phyloP scores from a whole-genome alignment of 805 yeast species.

The Suhomyces emberorum region DNA sequence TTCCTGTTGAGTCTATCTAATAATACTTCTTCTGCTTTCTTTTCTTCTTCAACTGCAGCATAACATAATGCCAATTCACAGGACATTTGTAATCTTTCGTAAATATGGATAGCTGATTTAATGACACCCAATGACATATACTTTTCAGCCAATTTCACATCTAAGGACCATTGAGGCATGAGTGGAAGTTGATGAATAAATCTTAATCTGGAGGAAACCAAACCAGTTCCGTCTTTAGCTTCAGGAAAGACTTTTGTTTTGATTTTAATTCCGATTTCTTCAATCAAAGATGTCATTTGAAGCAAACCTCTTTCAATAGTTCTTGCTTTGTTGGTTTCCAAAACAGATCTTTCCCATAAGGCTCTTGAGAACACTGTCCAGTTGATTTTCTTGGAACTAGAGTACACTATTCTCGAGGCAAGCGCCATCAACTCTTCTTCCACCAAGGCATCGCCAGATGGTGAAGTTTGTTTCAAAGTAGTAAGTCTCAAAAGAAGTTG shows the following conservation, averaged over 20 bases:
- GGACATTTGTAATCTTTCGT: slow-evolving; percentile 70
- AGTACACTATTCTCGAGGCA: slow-evolving; percentile 65
- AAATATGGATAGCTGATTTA: slow-evolving; percentile 85
- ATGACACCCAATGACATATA: slow-evolving; percentile 81
- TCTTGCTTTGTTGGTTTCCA: slow-evolving; percentile 76
- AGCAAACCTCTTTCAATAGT: slow-evolving; percentile 92
- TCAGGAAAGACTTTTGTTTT: slow-evolving; percentile 52
- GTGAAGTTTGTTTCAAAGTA: slow-evolving; percentile 64
- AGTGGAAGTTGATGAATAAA: slow-evolving; percentile 74
- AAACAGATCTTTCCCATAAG: slow-evolving; percentile 82
- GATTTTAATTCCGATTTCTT: slow-evolving; percentile 74
- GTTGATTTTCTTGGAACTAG: slow-evolving; percentile 46
- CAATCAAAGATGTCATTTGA: slow-evolving; percentile 89
- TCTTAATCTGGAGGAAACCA: slow-evolving; percentile 53
- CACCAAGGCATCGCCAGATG: slow-evolving; percentile 64
- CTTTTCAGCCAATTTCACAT: slow-evolving; percentile 77
- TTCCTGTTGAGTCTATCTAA: slow-evolving; percentile 47
- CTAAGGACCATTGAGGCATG: slow-evolving; percentile 83
- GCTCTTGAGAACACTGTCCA: slow-evolving; percentile 81
- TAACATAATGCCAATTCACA: slow-evolving; percentile 88
- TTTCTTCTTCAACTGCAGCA: slow-evolving; percentile 77
- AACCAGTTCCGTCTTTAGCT: slow-evolving; percentile 28
- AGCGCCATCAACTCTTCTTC: slow-evolving; percentile 82
- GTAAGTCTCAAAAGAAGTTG: slow-evolving; percentile 69
- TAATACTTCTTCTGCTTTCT: slow-evolving; percentile 61